Evolutionary conservation across 768 basidiomycete species (phyloP).

Genomic region (Hortiboletus flavorubellus): DNA sequence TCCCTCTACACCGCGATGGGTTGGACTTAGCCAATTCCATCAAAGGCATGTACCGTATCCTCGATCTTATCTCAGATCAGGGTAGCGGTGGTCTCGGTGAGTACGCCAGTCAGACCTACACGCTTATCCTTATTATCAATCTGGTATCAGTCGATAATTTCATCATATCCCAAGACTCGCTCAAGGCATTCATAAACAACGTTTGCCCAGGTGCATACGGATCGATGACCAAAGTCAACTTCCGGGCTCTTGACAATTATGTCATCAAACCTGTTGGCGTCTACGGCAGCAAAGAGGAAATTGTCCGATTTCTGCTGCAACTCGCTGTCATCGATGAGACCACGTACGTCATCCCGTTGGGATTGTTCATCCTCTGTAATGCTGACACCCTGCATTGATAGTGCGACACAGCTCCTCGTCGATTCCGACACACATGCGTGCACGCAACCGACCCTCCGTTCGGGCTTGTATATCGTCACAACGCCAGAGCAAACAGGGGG

Average conservation of each 20-base stretch:
- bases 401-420: slow-evolving; percentile 13
- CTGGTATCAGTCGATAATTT: slow-evolving; percentile 54
- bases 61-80: slow-evolving; percentile 52
- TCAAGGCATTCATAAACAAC: slow-evolving; percentile 46
- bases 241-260: slow-evolving; percentile 46
- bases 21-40: slow-evolving; percentile 31
- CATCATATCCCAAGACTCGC: slow-evolving; percentile 52
- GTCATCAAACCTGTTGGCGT: slow-evolving; percentile 50
- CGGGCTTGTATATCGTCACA: slow-evolving; percentile 20
- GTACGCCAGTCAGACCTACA: background rate
- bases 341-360: slow-evolving; percentile 32
- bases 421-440: slow-evolving; percentile 7
- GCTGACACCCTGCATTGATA: background rate
- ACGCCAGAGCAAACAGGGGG: background rate
- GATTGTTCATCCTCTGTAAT: background rate
- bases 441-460: slow-evolving; percentile 16
- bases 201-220: slow-evolving; percentile 49
- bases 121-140: background rate
- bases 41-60: slow-evolving; percentile 48
- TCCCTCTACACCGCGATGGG: slow-evolving; percentile 4
- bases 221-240: slow-evolving; percentile 55
- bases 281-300: slow-evolving; percentile 53
- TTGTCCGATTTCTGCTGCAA: slow-evolving; percentile 42
- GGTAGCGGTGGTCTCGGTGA: slow-evolving; percentile 51
- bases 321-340: slow-evolving; percentile 36